A percentile compares a stretch with the other conserved stretches of the same genome.
These are phyloP conservation scores for Oryza officinalis DNA, from an alignment of 176 grass and related monocot species.

Conservation along the genomic window DNA sequence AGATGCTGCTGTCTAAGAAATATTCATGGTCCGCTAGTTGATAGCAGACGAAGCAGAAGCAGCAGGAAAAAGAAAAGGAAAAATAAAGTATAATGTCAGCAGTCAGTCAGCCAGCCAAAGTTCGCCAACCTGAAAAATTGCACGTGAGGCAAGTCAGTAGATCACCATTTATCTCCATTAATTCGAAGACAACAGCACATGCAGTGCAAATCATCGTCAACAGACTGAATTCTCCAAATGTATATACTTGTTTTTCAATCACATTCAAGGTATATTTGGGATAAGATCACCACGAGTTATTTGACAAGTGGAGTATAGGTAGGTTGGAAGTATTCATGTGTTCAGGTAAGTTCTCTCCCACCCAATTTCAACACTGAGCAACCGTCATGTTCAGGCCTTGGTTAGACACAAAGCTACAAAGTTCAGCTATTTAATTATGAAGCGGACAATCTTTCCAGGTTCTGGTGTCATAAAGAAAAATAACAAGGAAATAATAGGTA, in stretches of 20 bases:
- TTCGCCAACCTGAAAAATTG: slow-evolving; percentile 56
- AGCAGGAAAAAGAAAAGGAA: slow-evolving; percentile 16
- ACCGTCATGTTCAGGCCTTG: neutral
- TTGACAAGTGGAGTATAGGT: neutral
- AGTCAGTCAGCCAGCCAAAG: slow-evolving; percentile 39
- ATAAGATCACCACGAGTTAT: neutral
- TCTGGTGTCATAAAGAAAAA: neutral
- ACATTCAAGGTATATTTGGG: neutral
- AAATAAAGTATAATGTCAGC: slow-evolving; percentile 17
- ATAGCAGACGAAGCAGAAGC: slow-evolving; percentile 25
- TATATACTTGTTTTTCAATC: neutral
- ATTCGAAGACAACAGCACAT: neutral
- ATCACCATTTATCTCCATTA: neutral
- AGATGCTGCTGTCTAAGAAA: neutral
- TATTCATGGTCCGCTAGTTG: neutral
- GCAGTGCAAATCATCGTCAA: neutral
- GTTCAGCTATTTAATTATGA: neutral
- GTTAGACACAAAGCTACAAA: neutral
- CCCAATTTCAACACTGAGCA: neutral
- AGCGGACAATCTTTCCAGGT: neutral
- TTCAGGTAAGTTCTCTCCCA: neutral
- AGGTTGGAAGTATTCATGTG: neutral
- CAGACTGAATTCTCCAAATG: neutral
- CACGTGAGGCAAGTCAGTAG: neutral
- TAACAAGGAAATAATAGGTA: neutral